These are phyloP conservation scores for Fusarium stilboides DNA, from an alignment of 2,329 filamentous ascomycete genomes.

Conservation along the genomic window DNA sequence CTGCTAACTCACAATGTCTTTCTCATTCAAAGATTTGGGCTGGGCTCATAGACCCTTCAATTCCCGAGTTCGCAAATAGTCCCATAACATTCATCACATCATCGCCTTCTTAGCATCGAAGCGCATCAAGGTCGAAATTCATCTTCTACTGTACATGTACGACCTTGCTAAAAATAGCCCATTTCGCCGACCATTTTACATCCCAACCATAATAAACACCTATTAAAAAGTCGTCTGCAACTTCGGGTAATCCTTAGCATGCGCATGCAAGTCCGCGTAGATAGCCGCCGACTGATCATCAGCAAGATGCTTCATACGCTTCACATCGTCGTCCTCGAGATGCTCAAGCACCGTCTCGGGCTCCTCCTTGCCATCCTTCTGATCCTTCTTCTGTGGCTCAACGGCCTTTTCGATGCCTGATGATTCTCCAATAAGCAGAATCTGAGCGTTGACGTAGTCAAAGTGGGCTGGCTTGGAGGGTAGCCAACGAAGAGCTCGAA, in stretches of 20 bases:
- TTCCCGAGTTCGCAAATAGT: not conserved
- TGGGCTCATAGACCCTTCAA: too few relatives aligned
- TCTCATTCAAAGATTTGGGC: too few relatives aligned
- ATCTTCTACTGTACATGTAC: not conserved
- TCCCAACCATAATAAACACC: not conserved
- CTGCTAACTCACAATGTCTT: too few relatives aligned
- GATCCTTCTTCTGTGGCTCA: slow-evolving; percentile 56
- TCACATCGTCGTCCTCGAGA: slow-evolving; percentile 81
- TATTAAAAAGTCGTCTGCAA: slow-evolving; percentile 50
- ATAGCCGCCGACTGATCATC: slow-evolving; percentile 60
- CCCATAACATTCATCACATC: not conserved
- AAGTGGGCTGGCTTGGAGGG: slow-evolving; percentile 81
- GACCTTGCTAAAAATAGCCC: not conserved
- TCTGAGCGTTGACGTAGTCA: slow-evolving; percentile 81
- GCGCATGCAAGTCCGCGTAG: slow-evolving; percentile 45
- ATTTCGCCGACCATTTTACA: not conserved
- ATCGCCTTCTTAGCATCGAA: not conserved
- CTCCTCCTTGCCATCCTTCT: slow-evolving; percentile 60
- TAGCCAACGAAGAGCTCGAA: slow-evolving; percentile 80
- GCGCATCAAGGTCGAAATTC: not conserved
- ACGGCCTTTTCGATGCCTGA: slow-evolving; percentile 70
- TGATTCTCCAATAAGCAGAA: slow-evolving; percentile 83
- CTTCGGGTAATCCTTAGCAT: slow-evolving; percentile 48
- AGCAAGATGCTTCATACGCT: slow-evolving; percentile 71
- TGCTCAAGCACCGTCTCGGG: slow-evolving; percentile 81